These are phyloP conservation scores for Amphibolis antarctica DNA, from an alignment of 106 monocot genomes.

Conservation along the genomic window DNA sequence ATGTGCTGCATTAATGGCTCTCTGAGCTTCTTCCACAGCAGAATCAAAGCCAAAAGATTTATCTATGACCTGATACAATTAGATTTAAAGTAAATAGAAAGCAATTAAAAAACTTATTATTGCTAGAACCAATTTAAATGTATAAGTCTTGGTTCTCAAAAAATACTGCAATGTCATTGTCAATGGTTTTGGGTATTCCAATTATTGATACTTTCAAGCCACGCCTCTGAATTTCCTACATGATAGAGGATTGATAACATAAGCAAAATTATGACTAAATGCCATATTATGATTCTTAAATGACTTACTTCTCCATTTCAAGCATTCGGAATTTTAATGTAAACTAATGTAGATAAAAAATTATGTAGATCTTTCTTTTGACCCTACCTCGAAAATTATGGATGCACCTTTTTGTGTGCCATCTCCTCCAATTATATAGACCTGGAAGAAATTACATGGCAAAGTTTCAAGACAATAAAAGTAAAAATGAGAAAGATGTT, in stretches of 20 bases:
- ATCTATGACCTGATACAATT: constrained; percentile 22
- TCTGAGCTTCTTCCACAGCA: constrained; percentile 28
- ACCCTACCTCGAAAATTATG: constrained; percentile 72
- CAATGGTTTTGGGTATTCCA: constrained; percentile 74
- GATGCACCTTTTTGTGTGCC: constrained; percentile 90
- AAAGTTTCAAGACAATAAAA: not conserved
- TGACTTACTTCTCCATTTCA: too few species aligned
- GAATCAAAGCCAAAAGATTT: constrained; percentile 35
- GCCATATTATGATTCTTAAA: not conserved
- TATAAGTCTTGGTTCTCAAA: not conserved
- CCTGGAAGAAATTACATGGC: too few species aligned
- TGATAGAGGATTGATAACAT: not conserved
- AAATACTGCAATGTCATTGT: constrained; percentile 77
- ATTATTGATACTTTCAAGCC: constrained; percentile 53
- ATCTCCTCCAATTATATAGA: constrained; percentile 92
- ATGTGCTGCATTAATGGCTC: constrained; percentile 29
- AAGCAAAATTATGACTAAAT: not conserved
- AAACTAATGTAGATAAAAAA: too few species aligned
- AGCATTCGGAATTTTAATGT: too few species aligned
- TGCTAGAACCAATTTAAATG: too few species aligned
- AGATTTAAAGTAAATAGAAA: not conserved
- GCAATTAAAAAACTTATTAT: not conserved
- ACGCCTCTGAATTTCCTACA: constrained; percentile 52
- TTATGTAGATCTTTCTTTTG: not conserved
- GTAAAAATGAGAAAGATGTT: too few species aligned